A percentile compares a stretch with the other conserved stretches of the same genome.
Evolutionary conservation across 305 asterid genomes (phyloP).

Genomic region (Caryopteris hybrid): DNA sequence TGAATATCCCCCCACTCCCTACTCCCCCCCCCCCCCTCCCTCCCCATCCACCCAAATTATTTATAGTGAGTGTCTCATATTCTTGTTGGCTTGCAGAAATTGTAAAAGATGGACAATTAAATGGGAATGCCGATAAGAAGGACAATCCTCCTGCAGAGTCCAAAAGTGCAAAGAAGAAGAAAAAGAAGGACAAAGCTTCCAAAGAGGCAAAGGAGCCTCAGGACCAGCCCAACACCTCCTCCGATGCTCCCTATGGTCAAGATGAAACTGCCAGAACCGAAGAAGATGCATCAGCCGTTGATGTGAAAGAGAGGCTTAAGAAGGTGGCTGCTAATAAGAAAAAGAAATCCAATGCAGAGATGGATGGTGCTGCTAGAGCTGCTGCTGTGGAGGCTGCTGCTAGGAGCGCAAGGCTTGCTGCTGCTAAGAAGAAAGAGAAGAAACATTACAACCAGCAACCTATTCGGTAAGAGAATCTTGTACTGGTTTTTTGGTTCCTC

Average conservation of each 20-base stretch:
- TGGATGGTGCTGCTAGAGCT: constrained; percentile 76
- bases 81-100: neutral
- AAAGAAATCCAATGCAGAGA: constrained; percentile 72
- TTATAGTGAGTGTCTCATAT: no score
- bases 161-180: constrained; percentile 84
- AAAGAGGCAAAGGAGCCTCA: constrained; percentile 68
- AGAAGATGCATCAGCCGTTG: constrained; percentile 55
- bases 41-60: no score
- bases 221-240: constrained; percentile 27
- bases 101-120: constrained; percentile 35
- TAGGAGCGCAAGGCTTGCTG: constrained; percentile 75
- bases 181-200: constrained; percentile 73
- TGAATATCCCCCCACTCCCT: no score
- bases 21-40: no score
- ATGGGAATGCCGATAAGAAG: constrained; percentile 53
- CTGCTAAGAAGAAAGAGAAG: constrained; percentile 95
- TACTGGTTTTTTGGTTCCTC: no score
- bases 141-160: constrained; percentile 54
- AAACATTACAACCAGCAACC: constrained; percentile 93
- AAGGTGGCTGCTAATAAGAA: constrained; percentile 70
- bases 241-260: constrained; percentile 34
- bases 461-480: constrained; percentile 37
- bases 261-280: constrained; percentile 40
- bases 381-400: constrained; percentile 92
- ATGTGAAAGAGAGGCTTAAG: constrained; percentile 71